phyloP scores from a whole-genome alignment of 306 rosid genomes.

The Castanea sativa region DNA sequence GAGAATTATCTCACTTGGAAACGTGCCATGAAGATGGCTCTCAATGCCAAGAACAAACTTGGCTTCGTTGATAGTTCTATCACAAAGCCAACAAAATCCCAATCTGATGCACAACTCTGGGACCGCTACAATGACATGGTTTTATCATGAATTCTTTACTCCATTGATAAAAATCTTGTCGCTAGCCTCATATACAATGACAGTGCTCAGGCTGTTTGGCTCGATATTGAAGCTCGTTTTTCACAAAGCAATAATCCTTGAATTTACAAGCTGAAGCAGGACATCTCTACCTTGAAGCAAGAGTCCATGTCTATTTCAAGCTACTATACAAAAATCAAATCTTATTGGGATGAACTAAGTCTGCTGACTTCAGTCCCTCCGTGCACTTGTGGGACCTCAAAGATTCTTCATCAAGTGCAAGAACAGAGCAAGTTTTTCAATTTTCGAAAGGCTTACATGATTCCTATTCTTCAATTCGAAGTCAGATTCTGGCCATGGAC shows the following conservation, averaged over 20 bases:
- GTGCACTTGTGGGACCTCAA: not conserved
- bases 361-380: not conserved
- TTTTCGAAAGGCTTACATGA: not conserved
- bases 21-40: no score
- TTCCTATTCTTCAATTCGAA: not conserved
- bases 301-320: not conserved
- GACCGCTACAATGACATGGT: not conserved
- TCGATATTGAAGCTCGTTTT: not conserved
- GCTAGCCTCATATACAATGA: not conserved
- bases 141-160: not conserved
- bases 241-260: not conserved
- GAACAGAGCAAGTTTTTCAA: not conserved
- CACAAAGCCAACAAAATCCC: no score
- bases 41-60: no score
- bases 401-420: not conserved
- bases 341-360: not conserved
- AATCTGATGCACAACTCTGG: not conserved
- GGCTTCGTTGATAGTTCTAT: no score
- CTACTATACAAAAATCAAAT: not conserved
- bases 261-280: not conserved
- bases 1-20: no score
- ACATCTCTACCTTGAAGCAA: not conserved
- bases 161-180: not conserved
- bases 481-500: not conserved
- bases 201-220: not conserved